phyloP scores from a whole-genome alignment of 495 filamentous ascomycete species.

The Xylaria intraflava region DNA sequence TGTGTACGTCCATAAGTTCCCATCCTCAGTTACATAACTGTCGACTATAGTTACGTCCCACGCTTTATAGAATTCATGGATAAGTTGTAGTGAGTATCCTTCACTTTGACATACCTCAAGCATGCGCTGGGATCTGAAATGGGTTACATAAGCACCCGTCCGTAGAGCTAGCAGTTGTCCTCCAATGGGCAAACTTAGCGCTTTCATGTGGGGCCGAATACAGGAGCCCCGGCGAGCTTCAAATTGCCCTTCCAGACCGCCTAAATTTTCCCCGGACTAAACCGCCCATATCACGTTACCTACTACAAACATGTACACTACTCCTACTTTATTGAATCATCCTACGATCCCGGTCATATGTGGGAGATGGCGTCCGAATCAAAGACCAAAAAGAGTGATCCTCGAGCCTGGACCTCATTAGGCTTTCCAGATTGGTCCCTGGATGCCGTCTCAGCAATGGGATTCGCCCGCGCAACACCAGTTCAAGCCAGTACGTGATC shows the following conservation, averaged over 20 bases:
- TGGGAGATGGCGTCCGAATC: slow-evolving; percentile 33
- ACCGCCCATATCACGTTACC: neutral
- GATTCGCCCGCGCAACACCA: slow-evolving; percentile 83
- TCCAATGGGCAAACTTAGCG: neutral
- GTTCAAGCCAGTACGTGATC: slow-evolving; percentile 74
- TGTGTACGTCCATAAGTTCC: too few species aligned
- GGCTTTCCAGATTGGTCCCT: slow-evolving; percentile 83
- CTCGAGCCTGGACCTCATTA: slow-evolving; percentile 73
- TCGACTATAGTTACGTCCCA: too few species aligned
- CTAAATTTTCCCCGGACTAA: slow-evolving; percentile 9
- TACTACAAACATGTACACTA: neutral
- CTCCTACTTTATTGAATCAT: neutral
- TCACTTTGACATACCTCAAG: too few species aligned
- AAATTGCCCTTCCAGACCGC: slow-evolving; percentile 9
- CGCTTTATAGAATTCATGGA: too few species aligned
- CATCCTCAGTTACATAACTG: too few species aligned
- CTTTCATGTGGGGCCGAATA: neutral
- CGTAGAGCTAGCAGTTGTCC: too few species aligned
- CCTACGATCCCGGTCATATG: too few species aligned
- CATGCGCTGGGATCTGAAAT: too few species aligned
- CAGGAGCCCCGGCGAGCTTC: neutral
- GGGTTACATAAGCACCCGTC: too few species aligned
- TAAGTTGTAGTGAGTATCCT: too few species aligned
- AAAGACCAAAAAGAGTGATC: slow-evolving; percentile 33
- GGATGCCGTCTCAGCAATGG: slow-evolving; percentile 75